Evolutionary conservation across 108 stramenopile species (phyloP), one percentile per base, ranked within the genome.

Genomic region (Skeletonema potamos): DNA sequence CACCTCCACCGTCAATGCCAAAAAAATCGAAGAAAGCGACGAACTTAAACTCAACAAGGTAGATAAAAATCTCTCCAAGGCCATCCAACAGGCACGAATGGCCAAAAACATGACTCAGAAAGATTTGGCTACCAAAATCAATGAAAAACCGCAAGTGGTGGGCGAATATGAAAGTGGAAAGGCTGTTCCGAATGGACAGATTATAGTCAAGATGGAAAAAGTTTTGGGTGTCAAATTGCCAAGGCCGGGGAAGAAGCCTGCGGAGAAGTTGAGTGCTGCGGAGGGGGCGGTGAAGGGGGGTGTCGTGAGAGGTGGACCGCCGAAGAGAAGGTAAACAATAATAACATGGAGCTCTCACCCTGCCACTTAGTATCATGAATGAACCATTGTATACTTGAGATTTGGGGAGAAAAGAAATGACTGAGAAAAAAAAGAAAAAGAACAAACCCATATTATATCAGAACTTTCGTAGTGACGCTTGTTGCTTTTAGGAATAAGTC

Each of bases 101-200:
- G 96, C 96, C 26, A 97, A 97, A 79, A 99, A 99, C 79, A 83
- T 96, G 92, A 95, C 98, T 8, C 98, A 99, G 85, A 97, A 97
- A 72, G 93, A 97, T 32, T 82, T 99, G 44, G 98, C 96, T 2
- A 96, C 97, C 26, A 87, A 91, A 17, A 97, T 97, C 63, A 99
- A 99, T 73, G 96, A 97, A 76, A 97, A 97, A 66, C 96, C 98
- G 15, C 97, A 99, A 82, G 90, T 99, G 0, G 87, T 99, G n/a
- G 96, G 87, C 17, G 90, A 97, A 60, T 99, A 99, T 82, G 98
- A 99, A 73, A 85, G 79, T 33, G 98, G 98, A 12, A 96, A 96
- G 82, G 98, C 98, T 13, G 88, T 99, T 62, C 98, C 98, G 29
- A 97, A 99, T 83, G 91, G 88, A 27, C 93, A 94, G 79, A 88